Evolutionary conservation across 805 yeast genomes (phyloP), one percentile per base, ranked within the genome.

Genomic region (Starmerella stigmatis): DNA sequence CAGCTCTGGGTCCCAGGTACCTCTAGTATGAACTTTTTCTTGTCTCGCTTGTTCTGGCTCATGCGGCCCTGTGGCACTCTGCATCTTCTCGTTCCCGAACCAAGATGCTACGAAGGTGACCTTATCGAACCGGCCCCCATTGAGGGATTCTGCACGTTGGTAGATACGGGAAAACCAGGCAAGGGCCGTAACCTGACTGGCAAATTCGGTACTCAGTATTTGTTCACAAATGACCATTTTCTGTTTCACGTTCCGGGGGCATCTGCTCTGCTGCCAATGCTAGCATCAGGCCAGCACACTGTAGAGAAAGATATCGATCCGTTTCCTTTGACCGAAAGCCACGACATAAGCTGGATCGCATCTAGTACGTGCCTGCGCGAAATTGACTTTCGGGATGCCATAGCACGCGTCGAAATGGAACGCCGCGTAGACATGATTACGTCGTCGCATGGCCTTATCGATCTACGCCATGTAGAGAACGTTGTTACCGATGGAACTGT

Each of bases 101-200:
- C 54, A 5, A 28, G 29, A 17, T 49, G 54, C 44, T 46, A 35
- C 26, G 37, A 35, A 11, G 45, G 36, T 9, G 40, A 33, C 12
- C 8, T 68, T 16, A 40, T 51, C 0, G 94, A 81, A 57, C 96
- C 96, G 0, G 43, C 64, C 0, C 79, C 94, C 0, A 61, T 86
- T 9, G 97, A 89, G 63, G 97, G 97, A 0, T 86, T 82, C 58
- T 60, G 88, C 17, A 64, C 74, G 3, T 69, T 79, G 41, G 58
- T 80, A 10, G 13, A 13, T 15, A 10, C 20, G 17, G 37, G 31
- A 9, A 5, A 19, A n/a, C 1, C 12, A 5, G 11, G 19, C 25
- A 12, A 27, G 19, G 5, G 26, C 21, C 4, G 15, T 11, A 16
- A 5, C 23, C 16, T 21, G 5, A 85, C 85, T 0, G 54, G 55